These are phyloP conservation scores for Podospora pseudocomata DNA, from an alignment of 495 filamentous ascomycete genomes.

Conservation along the genomic window DNA sequence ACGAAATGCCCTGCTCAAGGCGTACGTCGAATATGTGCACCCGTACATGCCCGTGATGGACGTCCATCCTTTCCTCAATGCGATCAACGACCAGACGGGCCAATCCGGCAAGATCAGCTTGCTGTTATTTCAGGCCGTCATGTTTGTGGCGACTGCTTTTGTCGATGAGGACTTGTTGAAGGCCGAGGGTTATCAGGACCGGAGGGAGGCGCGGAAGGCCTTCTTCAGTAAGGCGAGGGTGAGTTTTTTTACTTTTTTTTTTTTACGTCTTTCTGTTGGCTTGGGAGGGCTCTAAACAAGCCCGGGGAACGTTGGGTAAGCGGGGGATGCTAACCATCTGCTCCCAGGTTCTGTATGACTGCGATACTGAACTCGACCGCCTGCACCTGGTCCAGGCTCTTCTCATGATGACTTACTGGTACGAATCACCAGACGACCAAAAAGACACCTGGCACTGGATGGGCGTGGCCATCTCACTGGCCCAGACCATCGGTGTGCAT, in stretches of 20 bases:
- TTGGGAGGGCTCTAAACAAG: not conserved
- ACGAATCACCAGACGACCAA: slow-evolving; percentile 83
- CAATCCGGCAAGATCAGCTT: slow-evolving; percentile 66
- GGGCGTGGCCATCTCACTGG: slow-evolving; percentile 78
- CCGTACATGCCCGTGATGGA: slow-evolving; percentile 88
- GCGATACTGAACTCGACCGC: slow-evolving; percentile 79
- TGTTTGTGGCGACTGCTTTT: slow-evolving; percentile 77
- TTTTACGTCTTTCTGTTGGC: not conserved
- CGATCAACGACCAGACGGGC: slow-evolving; percentile 62
- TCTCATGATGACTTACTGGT: slow-evolving; percentile 87
- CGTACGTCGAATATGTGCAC: slow-evolving; percentile 79
- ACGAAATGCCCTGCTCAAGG: slow-evolving; percentile 68
- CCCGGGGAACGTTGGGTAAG: not conserved
- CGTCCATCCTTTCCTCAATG: slow-evolving; percentile 65
- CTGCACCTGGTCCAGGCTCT: slow-evolving; percentile 79
- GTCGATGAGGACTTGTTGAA: slow-evolving; percentile 67
- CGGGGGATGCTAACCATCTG: not conserved
- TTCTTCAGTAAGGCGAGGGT: slow-evolving; percentile 80
- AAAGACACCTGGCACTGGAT: slow-evolving; percentile 94
- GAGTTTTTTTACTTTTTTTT: slow-evolving; percentile 25
- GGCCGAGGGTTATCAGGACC: slow-evolving; percentile 62
- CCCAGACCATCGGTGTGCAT: slow-evolving; percentile 80
- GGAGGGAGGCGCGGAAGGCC: slow-evolving; percentile 70
- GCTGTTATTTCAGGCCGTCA: slow-evolving; percentile 74
- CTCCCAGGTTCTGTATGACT: slow-evolving; percentile 55